These are phyloP conservation scores for Penicillium hesseltinei DNA, from an alignment of 2,329 filamentous ascomycete species.

Conservation along the genomic window DNA sequence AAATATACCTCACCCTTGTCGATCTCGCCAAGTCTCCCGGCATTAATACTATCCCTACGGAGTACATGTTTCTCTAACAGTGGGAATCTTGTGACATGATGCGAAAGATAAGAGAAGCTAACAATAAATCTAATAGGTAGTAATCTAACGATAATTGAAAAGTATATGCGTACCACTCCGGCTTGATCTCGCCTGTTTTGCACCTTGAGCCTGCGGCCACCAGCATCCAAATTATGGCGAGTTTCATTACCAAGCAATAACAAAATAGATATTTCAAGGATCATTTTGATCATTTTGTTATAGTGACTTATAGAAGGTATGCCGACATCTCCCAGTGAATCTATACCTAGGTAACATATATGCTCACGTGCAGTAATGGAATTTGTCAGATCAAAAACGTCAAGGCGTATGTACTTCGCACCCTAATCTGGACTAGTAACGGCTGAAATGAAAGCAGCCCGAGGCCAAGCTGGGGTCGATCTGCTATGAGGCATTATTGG, in stretches of 20 bases:
- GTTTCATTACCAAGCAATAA: background rate
- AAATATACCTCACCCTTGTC: background rate
- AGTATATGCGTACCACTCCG: background rate
- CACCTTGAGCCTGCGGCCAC: background rate
- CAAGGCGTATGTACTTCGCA: background rate
- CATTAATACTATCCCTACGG: background rate
- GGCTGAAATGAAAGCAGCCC: background rate
- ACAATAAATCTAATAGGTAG: background rate
- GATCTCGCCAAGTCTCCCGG: background rate
- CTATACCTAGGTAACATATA: background rate
- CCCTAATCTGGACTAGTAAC: background rate
- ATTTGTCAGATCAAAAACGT: background rate
- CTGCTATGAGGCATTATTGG: constrained; percentile 1
- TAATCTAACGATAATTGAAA: background rate
- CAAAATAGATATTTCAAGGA: background rate
- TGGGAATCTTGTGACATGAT: background rate
- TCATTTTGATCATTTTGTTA: background rate
- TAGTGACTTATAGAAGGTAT: background rate
- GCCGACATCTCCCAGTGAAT: background rate
- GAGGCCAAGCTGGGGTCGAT: background rate
- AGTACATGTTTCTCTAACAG: background rate
- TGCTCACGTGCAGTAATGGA: background rate
- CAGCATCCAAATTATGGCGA: background rate
- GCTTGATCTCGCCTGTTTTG: background rate
- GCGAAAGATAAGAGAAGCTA: background rate